Percentiles rank a stretch among this genome's conserved stretches.
Conservation (phyloP, 1,139 yeast genomes). For the Saccharomyces pastorianus region DNA sequence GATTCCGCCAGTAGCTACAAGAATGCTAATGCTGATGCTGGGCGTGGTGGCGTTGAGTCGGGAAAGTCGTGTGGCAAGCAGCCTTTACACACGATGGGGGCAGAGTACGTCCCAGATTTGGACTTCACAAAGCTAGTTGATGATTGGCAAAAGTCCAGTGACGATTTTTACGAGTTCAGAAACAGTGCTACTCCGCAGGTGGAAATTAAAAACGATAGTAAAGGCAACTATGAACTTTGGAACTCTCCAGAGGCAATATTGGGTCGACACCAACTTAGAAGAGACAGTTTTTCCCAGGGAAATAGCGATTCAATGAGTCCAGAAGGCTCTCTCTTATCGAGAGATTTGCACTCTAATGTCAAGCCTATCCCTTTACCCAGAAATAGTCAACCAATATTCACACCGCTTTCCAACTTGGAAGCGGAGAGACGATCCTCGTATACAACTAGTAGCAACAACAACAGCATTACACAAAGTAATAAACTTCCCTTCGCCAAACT, state of each 20-base stretch:
- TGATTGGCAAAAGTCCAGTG: conserved; percentile 22
- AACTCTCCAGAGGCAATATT: neutral
- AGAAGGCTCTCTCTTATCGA: conserved; percentile 13
- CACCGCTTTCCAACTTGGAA: conserved; percentile 15
- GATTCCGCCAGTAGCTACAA: neutral
- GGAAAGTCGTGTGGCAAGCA: neutral
- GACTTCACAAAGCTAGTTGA: conserved; percentile 36
- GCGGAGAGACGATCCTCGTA: conserved; percentile 13
- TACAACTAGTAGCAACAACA: conserved; percentile 4
- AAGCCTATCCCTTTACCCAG: conserved; percentile 30
- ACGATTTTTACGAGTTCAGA: conserved; percentile 5
- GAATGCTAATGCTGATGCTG: conserved; percentile 41
- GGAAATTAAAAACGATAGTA: neutral
- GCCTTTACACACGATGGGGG: neutral
- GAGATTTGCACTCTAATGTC: conserved; percentile 26
- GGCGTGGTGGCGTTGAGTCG: neutral
- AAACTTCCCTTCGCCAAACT: conserved; percentile 2
- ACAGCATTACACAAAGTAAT: conserved; percentile 1
- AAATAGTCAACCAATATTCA: conserved; percentile 7
- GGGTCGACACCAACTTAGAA: neutral
- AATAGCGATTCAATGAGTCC: conserved; percentile 8
- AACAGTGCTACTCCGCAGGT: neutral
- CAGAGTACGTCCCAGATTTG: conserved; percentile 61
- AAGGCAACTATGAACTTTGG: neutral
- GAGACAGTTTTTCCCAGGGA: neutral